Evolutionary conservation across 2,329 filamentous ascomycete genomes (phyloP), one percentile per base, ranked within the genome.

Genomic region (Talaromyces pinophilus): DNA sequence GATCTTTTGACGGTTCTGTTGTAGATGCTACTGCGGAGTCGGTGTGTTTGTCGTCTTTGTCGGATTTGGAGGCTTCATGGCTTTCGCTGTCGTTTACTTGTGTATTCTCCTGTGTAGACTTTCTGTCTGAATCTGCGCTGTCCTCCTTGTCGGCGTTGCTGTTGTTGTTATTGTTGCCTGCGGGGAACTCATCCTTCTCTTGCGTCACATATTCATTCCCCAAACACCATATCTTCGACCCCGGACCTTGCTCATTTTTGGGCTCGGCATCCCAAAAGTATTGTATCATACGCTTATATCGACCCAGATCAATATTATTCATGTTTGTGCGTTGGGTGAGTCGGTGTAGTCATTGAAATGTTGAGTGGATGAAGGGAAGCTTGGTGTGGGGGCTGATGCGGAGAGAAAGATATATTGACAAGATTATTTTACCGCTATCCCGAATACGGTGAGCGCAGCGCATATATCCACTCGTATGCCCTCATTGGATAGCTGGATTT

Each of bases 201-300:
- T 59, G 73, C 50, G 73, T 71, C 35, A 74, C 80, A 76, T 91
- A 91, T 71, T 84, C 78, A 72, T 79, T 78, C 48, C 89, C 89
- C 57, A 98, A 83, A 74, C 93, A 96, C 93, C 94, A 98, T 69
- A 96, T 91, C 13, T 91, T 87, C 40, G 87, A 84, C 69, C 88
- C 84, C 44, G 85, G 84, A 67, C 81, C 77, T 66, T 88, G 83
- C 75, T 96, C 89, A 80, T 97, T 97, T 69, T 86, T 87, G 5
- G 93, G 93, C 70, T 93, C 89, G 0, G 93, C 92, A 72, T 97
- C 93, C 90, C 93, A 97, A 74, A 98, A 90, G 81, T 92, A 92
- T 80, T 94, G 91, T 67, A 97, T 89, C 72, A 97, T 88, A 69
- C 91, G 90, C 79, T 92, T 91, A 75, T 89, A 88, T 71, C 91